phyloP scores from a whole-genome alignment of 1,284 basidiomycete species.

The Apiotrichum montevideense region DNA sequence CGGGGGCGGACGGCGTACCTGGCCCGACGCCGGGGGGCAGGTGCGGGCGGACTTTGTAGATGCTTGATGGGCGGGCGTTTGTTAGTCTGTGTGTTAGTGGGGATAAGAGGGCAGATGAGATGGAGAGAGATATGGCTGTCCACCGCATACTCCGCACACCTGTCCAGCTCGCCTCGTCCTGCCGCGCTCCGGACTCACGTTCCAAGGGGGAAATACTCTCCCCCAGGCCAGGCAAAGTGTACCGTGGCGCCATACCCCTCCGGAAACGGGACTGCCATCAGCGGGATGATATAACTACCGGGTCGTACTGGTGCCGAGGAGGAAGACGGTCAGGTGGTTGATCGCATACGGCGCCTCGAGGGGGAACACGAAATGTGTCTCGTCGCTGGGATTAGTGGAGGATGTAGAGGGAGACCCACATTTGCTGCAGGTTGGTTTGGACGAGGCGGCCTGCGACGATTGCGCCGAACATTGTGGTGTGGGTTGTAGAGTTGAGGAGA shows the following conservation, averaged over 20 bases:
- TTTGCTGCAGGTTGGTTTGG: slow-evolving; percentile 47
- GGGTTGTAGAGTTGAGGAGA: too few species aligned
- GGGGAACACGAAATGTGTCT: slow-evolving; percentile 77
- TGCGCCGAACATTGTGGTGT: slow-evolving; percentile 41
- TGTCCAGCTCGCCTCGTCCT: too few species aligned
- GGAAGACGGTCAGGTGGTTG: slow-evolving; percentile 84
- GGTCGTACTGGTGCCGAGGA: slow-evolving; percentile 66
- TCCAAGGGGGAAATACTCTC: slow-evolving; percentile 79
- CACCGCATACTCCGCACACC: slow-evolving; percentile 34
- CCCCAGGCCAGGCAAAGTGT: slow-evolving; percentile 83
- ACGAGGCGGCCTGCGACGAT: slow-evolving; percentile 46
- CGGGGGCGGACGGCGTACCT: slow-evolving; percentile 42
- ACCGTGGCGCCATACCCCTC: slow-evolving; percentile 83
- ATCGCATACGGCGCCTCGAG: slow-evolving; percentile 68
- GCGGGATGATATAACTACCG: too few species aligned
- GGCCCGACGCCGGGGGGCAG: slow-evolving; percentile 24
- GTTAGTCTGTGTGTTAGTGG: slow-evolving; percentile 58
- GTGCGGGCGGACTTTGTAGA: slow-evolving; percentile 73
- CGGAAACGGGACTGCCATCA: slow-evolving; percentile 56
- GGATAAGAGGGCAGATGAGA: too few species aligned
- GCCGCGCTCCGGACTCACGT: slow-evolving; percentile 52
- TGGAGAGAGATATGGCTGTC: background rate
- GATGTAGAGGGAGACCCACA: slow-evolving; percentile 20
- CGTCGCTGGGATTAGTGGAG: slow-evolving; percentile 48
- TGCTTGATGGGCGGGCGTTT: slow-evolving; percentile 84